phyloP scores from a whole-genome alignment of 2,329 filamentous ascomycete species.

The Rutstroemia sp. region DNA sequence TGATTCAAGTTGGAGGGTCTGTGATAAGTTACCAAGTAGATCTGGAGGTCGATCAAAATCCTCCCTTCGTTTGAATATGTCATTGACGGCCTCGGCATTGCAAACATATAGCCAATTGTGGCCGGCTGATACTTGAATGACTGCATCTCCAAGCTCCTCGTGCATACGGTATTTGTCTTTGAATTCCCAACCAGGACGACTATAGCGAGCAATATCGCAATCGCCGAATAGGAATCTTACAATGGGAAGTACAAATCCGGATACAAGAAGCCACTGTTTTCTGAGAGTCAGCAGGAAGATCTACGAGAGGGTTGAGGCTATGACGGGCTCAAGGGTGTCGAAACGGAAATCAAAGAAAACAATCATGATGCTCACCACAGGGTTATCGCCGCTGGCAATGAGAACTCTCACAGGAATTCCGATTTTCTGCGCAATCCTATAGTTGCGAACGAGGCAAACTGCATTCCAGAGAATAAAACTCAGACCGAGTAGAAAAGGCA shows the following conservation, averaged over 20 bases:
- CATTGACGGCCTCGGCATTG: neutral
- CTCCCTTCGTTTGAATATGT: neutral
- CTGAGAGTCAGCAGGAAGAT: neutral
- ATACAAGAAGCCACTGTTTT: neutral
- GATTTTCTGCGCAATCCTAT: neutral
- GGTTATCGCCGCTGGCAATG: constrained; percentile 4
- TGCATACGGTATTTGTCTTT: neutral
- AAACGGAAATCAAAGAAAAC: neutral
- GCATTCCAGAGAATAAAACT: neutral
- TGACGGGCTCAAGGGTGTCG: too few relatives aligned
- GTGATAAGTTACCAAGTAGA: neutral
- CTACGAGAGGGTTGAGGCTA: too few relatives aligned
- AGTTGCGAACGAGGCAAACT: neutral
- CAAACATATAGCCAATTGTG: constrained; percentile 3
- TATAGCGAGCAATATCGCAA: neutral
- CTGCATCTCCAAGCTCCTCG: neutral
- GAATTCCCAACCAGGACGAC: neutral
- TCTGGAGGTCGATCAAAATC: constrained; percentile 3
- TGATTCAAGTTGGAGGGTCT: too few relatives aligned
- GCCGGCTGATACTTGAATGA: neutral
- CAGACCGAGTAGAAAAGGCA: neutral
- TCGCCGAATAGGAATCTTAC: neutral
- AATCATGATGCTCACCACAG: neutral
- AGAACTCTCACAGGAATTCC: neutral
- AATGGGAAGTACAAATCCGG: neutral